phyloP scores from a whole-genome alignment of 768 basidiomycete genomes.

The Auriculariales sp. region DNA sequence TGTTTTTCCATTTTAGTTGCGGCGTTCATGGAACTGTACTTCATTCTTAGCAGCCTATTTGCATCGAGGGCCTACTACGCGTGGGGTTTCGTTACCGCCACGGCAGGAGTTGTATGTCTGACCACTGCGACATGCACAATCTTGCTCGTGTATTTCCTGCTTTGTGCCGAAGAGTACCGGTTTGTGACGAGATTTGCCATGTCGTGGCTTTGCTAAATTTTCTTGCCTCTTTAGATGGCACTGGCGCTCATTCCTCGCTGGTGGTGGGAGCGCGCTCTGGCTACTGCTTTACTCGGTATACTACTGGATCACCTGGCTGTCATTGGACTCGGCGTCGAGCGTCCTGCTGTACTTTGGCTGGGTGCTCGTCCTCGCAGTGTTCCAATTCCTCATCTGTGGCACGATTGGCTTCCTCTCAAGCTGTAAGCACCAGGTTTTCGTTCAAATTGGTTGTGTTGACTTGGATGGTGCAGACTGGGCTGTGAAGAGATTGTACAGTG shows the following conservation, averaged over 20 bases:
- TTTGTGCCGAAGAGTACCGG: constrained; percentile 93
- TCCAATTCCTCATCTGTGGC: constrained; percentile 85
- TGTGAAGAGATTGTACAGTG: constrained; percentile 67
- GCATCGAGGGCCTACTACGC: constrained; percentile 90
- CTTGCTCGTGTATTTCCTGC: constrained; percentile 75
- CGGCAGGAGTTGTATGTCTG: constrained; percentile 64
- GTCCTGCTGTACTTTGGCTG: constrained; percentile 83
- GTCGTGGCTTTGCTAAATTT: constrained; percentile 2
- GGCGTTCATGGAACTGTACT: constrained; percentile 90
- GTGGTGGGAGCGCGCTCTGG: constrained; percentile 90
- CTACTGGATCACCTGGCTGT: constrained; percentile 80
- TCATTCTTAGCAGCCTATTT: constrained; percentile 80
- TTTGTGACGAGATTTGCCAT: constrained; percentile 16
- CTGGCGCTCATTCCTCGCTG: constrained; percentile 86
- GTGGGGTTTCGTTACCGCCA: constrained; percentile 87
- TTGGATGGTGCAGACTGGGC: constrained; percentile 88
- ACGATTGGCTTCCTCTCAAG: constrained; percentile 2
- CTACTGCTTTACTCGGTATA: constrained; percentile 76
- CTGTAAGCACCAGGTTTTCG: constrained; percentile 2
- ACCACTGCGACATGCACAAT: constrained; percentile 88
- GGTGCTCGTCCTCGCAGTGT: constrained; percentile 62
- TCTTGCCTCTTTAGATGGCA: constrained; percentile 54
- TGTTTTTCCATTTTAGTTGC: constrained; percentile 40
- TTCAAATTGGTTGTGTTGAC: constrained; percentile 66
- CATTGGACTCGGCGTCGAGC: constrained; percentile 67